These are phyloP conservation scores for Hypoxylon sp. DNA, from an alignment of 2,329 filamentous ascomycete species.

Conservation along the genomic window DNA sequence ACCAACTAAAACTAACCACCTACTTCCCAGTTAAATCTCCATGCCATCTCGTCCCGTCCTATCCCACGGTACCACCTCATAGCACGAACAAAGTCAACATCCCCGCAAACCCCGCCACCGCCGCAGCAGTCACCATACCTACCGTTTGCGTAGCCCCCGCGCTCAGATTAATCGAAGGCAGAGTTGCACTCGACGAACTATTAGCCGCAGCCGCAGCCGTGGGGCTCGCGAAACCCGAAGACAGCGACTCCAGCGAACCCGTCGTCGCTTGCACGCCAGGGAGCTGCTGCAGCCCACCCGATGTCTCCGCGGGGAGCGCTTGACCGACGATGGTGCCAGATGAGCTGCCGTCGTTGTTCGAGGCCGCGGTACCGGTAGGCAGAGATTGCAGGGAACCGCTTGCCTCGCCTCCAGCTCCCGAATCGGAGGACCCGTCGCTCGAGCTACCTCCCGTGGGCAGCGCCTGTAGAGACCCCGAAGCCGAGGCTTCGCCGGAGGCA, in stretches of 20 bases:
- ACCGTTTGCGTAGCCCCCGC: constrained; percentile 26
- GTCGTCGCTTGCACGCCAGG: constrained; percentile 33
- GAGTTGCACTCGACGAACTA: constrained; percentile 5
- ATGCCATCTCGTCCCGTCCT: background rate
- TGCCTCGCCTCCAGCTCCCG: background rate
- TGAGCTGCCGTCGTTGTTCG: constrained; percentile 21
- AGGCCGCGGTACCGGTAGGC: constrained; percentile 15
- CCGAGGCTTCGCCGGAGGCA: constrained; percentile 8
- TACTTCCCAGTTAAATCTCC: background rate
- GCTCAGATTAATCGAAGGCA: constrained; percentile 23
- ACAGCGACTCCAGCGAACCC: constrained; percentile 22
- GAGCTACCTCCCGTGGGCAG: constrained; percentile 18
- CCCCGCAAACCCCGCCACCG: constrained; percentile 35
- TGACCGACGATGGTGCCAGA: constrained; percentile 6
- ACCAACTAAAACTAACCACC: background rate
- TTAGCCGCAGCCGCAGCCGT: constrained; percentile 12
- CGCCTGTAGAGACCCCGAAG: constrained; percentile 9
- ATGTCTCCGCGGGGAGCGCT: constrained; percentile 26
- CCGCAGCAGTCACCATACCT: constrained; percentile 21
- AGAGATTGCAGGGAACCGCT: constrained; percentile 13
- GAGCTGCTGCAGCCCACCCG: constrained; percentile 26
- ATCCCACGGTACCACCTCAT: constrained; percentile 19
- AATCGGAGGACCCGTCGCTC: constrained; percentile 17
- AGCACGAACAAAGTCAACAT: constrained; percentile 28
- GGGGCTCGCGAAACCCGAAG: constrained; percentile 13